Evolutionary conservation across 2,329 filamentous ascomycete species (phyloP).

Genomic region (Lasiodiplodia citricola): DNA sequence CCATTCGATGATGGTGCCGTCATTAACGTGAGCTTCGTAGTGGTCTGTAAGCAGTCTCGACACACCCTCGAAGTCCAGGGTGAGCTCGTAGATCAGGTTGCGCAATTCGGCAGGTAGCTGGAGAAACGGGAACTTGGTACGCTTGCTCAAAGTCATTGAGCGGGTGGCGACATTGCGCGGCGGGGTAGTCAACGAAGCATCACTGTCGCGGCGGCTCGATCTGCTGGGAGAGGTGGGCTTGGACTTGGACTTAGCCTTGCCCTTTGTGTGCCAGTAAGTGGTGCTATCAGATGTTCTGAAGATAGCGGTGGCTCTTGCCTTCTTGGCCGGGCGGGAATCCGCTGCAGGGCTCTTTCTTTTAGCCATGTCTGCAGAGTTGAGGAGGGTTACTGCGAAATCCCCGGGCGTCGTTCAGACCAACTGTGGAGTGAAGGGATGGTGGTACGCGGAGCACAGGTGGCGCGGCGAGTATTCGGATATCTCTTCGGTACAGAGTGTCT

Average conservation of each 20-base stretch:
- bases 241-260: neutral
- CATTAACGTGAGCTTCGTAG: slow-evolving; percentile 22
- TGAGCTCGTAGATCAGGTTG: slow-evolving; percentile 19
- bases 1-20: slow-evolving; percentile 12
- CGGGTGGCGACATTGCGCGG: slow-evolving; percentile 12
- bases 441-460: neutral
- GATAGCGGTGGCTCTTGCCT: neutral
- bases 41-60: slow-evolving; percentile 12
- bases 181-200: neutral
- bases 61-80: slow-evolving; percentile 25
- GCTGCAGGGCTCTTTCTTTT: neutral
- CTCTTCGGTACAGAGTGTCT: neutral
- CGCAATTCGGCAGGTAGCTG: slow-evolving; percentile 26
- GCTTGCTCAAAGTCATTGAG: slow-evolving; percentile 16
- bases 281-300: neutral
- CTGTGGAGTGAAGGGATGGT: neutral
- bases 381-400: neutral
- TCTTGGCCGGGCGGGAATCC: neutral
- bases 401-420: neutral
- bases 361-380: neutral
- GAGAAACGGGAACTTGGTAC: slow-evolving; percentile 23
- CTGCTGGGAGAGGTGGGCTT: neutral
- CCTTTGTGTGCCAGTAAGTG: neutral
- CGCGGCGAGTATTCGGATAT: neutral
- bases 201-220: neutral